Base-by-base conservation (phyloP, 208 protist species). In the Zelonia costaricensis region DNA sequence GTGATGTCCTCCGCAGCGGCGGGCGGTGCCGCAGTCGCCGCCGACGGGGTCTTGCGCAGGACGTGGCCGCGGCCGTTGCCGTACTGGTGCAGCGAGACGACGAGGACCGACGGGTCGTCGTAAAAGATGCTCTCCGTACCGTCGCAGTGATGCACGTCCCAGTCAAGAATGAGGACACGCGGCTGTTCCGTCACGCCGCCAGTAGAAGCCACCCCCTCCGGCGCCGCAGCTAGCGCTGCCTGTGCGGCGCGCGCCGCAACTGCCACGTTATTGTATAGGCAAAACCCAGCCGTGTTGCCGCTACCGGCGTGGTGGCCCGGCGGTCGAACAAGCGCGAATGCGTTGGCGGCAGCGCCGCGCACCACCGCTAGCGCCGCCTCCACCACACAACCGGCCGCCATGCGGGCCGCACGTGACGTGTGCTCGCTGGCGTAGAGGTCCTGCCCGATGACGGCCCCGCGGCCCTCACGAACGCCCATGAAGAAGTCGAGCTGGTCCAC, bases 101-200 rank as follows among this genome's bases (percentile, higher is more conserved):
- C 97, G 0, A 98, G 77, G 5, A 98, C 90, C 22, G 77, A 88
- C 1, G 82, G 83, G 66, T 97, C 89, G 46, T 96, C 74, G 51
- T 96, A 87, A 62, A 98, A 98, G 31, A 97, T 88, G 47, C 74
- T 84, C 69, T 98, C 93, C 16, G 93, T 98, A 8, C 94, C 97
- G 58, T 98, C 97, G 52, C 97, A 91, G 77, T 99, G 95, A 45
- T 98, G 95, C 9, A 98, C 90, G 62, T 98, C 96, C 94, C 94
- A 98, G 72, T 98, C 97, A 33, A 98, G 20, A 35, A 98, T 95
- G 1, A 98, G 54, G 18, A 97, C 80, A 1, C 80, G 80, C 5
- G 82, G 78, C 35, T n/a, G 18, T 25, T 56, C 39, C 27, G 18
- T 56, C 13, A 31, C n/a, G 25, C 13, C 49, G 15, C 2, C 33